These are phyloP conservation scores for Chaetomium sp. DNA, from an alignment of 2,329 filamentous ascomycete genomes.

Conservation along the genomic window DNA sequence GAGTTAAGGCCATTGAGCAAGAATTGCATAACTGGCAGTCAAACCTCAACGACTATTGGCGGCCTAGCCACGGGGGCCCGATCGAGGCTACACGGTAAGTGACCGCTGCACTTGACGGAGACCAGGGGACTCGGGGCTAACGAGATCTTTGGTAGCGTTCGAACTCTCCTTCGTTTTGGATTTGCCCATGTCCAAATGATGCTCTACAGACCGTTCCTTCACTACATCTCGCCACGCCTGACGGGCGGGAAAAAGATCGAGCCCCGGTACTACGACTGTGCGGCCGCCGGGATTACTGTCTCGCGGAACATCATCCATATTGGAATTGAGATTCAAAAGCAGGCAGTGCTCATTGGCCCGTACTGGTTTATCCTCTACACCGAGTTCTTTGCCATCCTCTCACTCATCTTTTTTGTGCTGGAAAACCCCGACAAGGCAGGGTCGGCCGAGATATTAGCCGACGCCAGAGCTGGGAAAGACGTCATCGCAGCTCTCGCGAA, in stretches of 20 bases:
- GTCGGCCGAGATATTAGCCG: conserved; percentile 72
- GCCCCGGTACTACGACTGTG: conserved; percentile 70
- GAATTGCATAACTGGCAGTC: conserved; percentile 60
- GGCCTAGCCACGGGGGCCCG: conserved; percentile 70
- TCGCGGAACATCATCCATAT: conserved; percentile 73
- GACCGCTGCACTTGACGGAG: conserved; percentile 23
- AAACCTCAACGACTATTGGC: conserved; percentile 65
- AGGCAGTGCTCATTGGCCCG: conserved; percentile 67
- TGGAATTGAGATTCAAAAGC: conserved; percentile 68
- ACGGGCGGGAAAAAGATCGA: conserved; percentile 55
- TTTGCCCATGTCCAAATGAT: conserved; percentile 80
- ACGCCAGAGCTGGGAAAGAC: conserved; percentile 78
- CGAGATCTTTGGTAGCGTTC: conserved; percentile 39
- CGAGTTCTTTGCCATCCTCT: conserved; percentile 49
- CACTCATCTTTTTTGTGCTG: conserved; percentile 70
- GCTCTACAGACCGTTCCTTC: conserved; percentile 74
- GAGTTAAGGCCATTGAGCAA: conserved; percentile 58
- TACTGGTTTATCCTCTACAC: conserved; percentile 76
- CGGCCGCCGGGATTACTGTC: conserved; percentile 55
- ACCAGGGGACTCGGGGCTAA: not conserved
- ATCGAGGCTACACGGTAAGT: conserved; percentile 67
- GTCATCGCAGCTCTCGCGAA: conserved; percentile 73
- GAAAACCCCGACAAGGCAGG: conserved; percentile 72
- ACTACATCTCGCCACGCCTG: conserved; percentile 66
- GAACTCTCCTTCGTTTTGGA: conserved; percentile 70